Evolutionary conservation across 2,329 filamentous ascomycete species (phyloP), one percentile per base, ranked within the genome.

Genomic region (Pseudocercospora pini-densiflorae): DNA sequence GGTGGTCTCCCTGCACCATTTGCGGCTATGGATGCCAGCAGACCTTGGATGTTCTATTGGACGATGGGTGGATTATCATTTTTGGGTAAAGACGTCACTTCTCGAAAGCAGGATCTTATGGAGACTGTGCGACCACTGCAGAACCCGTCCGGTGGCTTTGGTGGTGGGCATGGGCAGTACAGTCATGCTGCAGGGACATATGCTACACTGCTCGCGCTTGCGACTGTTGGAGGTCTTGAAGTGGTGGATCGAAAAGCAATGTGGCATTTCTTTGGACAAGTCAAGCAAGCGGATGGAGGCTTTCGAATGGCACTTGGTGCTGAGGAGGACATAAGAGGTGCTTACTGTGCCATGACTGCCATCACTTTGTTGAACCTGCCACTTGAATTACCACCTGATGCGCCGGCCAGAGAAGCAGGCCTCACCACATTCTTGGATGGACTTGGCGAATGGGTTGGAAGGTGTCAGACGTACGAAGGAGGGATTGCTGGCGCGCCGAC

Each of bases 1-100:
- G 81, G 81, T 51, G 83, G 82, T 58, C 88, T 96, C 67, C 92
- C 94, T 0, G 81, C 86, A 7, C 83, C 82, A 3, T 97, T 91
- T 79, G 88, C 90, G 61, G 85, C 85, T 58, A 87, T 93, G 71
- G 95, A 99, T 82, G 90, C 95, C 33, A 94, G 92, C 76, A 85
- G 94, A 63, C 94, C 95, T 9, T 99, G 95, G 95, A 87, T 97
- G 75, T 85, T 97, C 70, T 98, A 97, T 81, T 99, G 95, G 95
- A 91, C 88, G 61, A 83, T 98, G 62, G 88, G 90, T 36, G 93
- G 88, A 2, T 83, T 99, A 70, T 83, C 86, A 27, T 83, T 94
- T 36, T 82, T 99, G 59, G 93, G 92, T 57, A 88, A 93, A 76
- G 92, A 97, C 77, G 79, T 88, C 45, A 82, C 81, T 7, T 74